Base-by-base conservation (phyloP, 2,329 filamentous ascomycete species). In the Onygena corvina region DNA sequence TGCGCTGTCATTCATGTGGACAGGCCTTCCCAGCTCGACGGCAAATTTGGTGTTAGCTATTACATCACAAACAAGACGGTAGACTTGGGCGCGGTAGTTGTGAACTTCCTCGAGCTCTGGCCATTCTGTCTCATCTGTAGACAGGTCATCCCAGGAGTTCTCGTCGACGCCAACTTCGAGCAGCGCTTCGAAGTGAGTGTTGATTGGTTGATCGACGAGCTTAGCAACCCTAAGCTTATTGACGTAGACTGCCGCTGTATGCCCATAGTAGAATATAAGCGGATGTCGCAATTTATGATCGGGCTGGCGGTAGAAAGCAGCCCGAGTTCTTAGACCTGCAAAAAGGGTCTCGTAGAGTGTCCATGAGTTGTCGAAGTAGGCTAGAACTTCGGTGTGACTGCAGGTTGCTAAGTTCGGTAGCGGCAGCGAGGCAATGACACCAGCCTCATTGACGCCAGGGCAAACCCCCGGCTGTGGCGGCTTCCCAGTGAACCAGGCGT, bases 81-180 rank as follows among this genome's bases (percentile, higher is more conserved):
- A 40, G 18, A 23, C 36, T n/a, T 40, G 11, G 20, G 36, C 36
- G 3, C 36, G 21, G 9, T 40, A 40, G 20, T 14, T 18, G 36
- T 40, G 36, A 11, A 40, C 36, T 40, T 40, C 36, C 21, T 40
- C 36, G 18, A 40, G 36, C 36, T 23, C 36, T 21, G 36, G 36
- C 36, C 36, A 40, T 21, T 23, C 36, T 9, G 36, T 40, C 36
- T 40, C 36, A 9, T 40, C 36, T 3, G 36, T 40, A 8, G 36
- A 40, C 7, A 40, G 20, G 36, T 40, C 36, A n/a, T 40, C 36
- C 36, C 36, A 40, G 9, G 36, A 40, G 20, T 40, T 40, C 4
- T 40, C 36, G 20, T 40, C 36, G 11, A 40, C 36, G 36, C 36
- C 36, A n/a, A 40, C 36, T 21, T 40, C 36, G 9, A 40, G 36